Percentiles rank a stretch among this genome's conserved stretches.
These are phyloP conservation scores for Tuber microsphaerosporum DNA, from an alignment of 495 filamentous ascomycete species.

Conservation along the genomic window DNA sequence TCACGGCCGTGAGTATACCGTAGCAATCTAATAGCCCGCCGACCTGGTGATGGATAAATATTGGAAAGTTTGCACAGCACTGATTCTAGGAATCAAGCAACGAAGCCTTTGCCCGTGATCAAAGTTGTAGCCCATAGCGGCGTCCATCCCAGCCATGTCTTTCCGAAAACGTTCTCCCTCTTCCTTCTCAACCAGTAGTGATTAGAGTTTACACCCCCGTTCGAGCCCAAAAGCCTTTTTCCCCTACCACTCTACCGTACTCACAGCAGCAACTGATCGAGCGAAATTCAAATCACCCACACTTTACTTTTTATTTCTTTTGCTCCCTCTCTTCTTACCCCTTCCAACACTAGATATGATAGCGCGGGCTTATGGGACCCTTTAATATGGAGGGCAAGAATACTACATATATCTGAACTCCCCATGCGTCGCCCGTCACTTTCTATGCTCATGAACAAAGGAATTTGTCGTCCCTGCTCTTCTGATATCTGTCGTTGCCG, in stretches of 20 bases:
- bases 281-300: not conserved
- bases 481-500: slow-evolving; percentile 20
- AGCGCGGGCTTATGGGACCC: not conserved
- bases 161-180: not conserved
- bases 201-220: not conserved
- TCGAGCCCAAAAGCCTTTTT: not conserved
- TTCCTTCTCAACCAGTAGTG: not conserved
- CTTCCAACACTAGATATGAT: not conserved
- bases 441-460: slow-evolving; percentile 29
- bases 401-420: not conserved
- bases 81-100: not conserved
- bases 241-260: not conserved
- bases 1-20: not conserved
- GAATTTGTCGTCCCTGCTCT: slow-evolving; percentile 21
- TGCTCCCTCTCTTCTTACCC: not conserved
- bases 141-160: not conserved
- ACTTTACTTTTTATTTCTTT: not conserved
- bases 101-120: not conserved
- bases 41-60: not conserved
- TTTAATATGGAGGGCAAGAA: not conserved
- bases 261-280: not conserved
- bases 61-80: not conserved
- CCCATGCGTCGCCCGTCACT: slow-evolving; percentile 1
- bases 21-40: not conserved
- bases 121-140: not conserved